Percentiles rank a stretch among this genome's conserved stretches.
Conservation (phyloP, 306 rosid genomes). For the apple (Malus domestica) region DNA sequence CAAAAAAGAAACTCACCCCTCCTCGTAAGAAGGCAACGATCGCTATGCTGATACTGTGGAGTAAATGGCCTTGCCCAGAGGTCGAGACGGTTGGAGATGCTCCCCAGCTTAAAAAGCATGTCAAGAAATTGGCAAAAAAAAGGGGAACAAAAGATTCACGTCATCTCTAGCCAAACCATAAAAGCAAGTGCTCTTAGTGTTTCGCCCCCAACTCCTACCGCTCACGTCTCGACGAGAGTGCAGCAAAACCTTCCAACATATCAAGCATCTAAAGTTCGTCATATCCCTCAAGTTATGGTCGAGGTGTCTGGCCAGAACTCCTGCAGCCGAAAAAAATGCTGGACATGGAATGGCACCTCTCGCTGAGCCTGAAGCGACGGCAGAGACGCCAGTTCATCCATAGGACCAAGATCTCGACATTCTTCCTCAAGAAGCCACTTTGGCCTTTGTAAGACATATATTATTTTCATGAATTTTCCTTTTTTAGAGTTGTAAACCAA, state of each 20-base stretch:
- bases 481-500: too few relatives aligned
- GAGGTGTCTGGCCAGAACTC: too few relatives aligned
- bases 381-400: accelerated
- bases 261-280: too few relatives aligned
- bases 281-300: accelerated
- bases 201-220: accelerated
- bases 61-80: accelerated
- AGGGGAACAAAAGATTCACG: too few relatives aligned
- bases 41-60: accelerated
- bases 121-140: too few relatives aligned
- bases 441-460: too few relatives aligned
- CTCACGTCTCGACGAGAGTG: accelerated
- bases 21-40: accelerated
- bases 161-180: too few relatives aligned
- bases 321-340: accelerated
- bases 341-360: too few relatives aligned
- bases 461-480: accelerated
- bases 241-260: too few relatives aligned
- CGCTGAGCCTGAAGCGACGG: accelerated
- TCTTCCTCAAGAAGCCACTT: too few relatives aligned
- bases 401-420: accelerated
- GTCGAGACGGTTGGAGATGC: accelerated
- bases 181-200: too few relatives aligned
- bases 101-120: accelerated
- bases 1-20: too few relatives aligned